phyloP scores from a whole-genome alignment of 257 asterid genomes.

The Paulownia fortunei region DNA sequence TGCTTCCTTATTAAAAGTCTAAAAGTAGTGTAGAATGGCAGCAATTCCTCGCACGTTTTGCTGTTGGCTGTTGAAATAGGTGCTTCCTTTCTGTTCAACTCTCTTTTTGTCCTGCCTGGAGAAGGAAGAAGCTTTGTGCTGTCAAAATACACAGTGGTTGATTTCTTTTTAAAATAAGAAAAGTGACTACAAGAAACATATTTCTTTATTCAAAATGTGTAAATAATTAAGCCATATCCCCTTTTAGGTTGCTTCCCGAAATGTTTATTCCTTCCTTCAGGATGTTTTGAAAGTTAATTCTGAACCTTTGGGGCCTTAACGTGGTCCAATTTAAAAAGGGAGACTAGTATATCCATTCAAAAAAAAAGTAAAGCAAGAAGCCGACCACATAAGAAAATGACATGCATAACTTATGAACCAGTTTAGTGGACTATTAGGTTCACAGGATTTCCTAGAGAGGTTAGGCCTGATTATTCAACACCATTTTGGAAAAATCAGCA shows the following conservation, averaged over 20 bases:
- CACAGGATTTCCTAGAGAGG: too few species aligned
- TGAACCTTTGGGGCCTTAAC: not conserved
- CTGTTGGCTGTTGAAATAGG: slow-evolving; percentile 14
- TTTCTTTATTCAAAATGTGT: not conserved
- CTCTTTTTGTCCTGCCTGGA: not conserved
- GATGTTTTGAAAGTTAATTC: slow-evolving; percentile 17
- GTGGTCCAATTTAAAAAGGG: slow-evolving; percentile 24
- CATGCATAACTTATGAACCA: not conserved
- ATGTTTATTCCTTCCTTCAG: slow-evolving; percentile 25
- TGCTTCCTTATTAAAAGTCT: slow-evolving; percentile 9
- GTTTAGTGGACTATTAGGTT: not conserved
- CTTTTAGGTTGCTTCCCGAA: slow-evolving; percentile 34
- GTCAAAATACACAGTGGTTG: slow-evolving; percentile 4
- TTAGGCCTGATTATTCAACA: too few species aligned
- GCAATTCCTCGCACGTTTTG: not conserved
- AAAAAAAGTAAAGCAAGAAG: not conserved
- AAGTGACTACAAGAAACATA: not conserved
- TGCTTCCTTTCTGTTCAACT: slow-evolving; percentile 18
- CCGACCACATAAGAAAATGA: not conserved
- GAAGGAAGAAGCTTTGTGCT: slow-evolving; percentile 15
- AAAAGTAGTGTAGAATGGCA: not conserved
- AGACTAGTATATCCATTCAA: not conserved
- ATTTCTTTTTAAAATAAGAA: not conserved
- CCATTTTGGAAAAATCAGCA: not conserved
- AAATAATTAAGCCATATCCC: not conserved